Evolutionary conservation across 129 eudicot genomes (phyloP), one percentile per base, ranked within the genome.

Genomic region (Flaveria brownii): DNA sequence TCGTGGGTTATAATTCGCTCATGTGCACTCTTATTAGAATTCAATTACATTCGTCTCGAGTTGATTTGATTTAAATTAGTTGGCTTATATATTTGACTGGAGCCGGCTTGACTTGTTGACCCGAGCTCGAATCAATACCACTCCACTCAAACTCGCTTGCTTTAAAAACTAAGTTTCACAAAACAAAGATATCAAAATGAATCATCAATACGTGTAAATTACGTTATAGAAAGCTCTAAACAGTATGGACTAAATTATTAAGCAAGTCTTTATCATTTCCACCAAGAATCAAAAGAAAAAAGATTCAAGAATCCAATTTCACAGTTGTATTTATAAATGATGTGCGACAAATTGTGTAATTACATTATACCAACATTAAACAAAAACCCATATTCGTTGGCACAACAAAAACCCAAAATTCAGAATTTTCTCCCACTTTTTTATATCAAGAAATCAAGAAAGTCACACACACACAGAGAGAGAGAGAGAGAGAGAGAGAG

Each of bases 391-490:
- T 30, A 30, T 70, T 59, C 62, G 64, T 78, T 78, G 77, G 65
- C 82, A 59, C 82, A 46, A 39, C 77, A 79, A 79, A 39, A 79
- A 52, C 74, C 43, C 83, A 45, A 73, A 73, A 17, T 45, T 80
- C 45, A 55, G 69, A 33, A 80, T 73, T 45, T 63, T 54, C 39
- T 66, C 23, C 70, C 5, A 7, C 45, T 66, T 65, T 66, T 73
- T 64, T 16, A 73, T 64, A 64, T 65, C 74, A 64, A 73, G 50
- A 80, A 73, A 79, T 60, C 77, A 72, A 72, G 50, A 72, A 66
- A 62, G 13, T 45, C 50, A 10, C 57, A 70, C 51, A 70, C n/a
- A n/a, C n/a, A n/a, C n/a, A n/a, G n/a, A 79, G 46, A 70, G 41
- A 79, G 46, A 71, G 42, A 77, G n/a, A 63, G 16, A 47, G 13